Conservation (phyloP, 2,329 filamentous ascomycete species). For the Lasiodiplodia citricola region DNA sequence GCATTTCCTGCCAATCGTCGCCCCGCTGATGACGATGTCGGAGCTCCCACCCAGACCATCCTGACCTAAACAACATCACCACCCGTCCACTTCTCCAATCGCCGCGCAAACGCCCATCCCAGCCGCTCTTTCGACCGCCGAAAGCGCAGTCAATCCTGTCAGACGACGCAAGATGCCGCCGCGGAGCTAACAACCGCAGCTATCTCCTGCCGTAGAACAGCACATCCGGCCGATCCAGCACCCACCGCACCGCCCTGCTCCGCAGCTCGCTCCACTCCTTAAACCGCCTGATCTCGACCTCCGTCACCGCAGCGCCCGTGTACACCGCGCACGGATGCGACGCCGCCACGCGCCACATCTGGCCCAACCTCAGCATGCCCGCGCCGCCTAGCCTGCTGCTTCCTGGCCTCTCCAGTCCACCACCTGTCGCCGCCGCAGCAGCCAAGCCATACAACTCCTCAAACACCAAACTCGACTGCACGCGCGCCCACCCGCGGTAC, state of each 20-base stretch:
- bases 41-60: neutral
- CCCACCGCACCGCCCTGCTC: slow-evolving; percentile 10
- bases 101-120: neutral
- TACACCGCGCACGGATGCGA: slow-evolving; percentile 21
- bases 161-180: neutral
- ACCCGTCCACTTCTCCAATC: neutral
- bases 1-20: slow-evolving; percentile 11
- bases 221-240: slow-evolving; percentile 17
- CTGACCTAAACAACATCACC: neutral
- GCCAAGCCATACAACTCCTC: slow-evolving; percentile 10
- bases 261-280: neutral
- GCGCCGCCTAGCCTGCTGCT: neutral
- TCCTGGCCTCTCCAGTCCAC: too few species aligned
- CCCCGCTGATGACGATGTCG: neutral
- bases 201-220: slow-evolving; percentile 19
- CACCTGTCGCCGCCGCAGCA: neutral
- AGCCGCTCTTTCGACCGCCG: neutral
- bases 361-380: neutral
- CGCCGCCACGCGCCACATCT: slow-evolving; percentile 16
- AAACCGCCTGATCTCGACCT: slow-evolving; percentile 19
- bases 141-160: neutral
- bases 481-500: neutral
- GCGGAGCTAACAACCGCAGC: neutral
- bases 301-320: slow-evolving; percentile 3
- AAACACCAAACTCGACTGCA: slow-evolving; percentile 15